Percentiles rank a stretch among this genome's conserved stretches.
Conservation (phyloP, 495 filamentous ascomycete genomes). For the Pyronema domesticum region DNA sequence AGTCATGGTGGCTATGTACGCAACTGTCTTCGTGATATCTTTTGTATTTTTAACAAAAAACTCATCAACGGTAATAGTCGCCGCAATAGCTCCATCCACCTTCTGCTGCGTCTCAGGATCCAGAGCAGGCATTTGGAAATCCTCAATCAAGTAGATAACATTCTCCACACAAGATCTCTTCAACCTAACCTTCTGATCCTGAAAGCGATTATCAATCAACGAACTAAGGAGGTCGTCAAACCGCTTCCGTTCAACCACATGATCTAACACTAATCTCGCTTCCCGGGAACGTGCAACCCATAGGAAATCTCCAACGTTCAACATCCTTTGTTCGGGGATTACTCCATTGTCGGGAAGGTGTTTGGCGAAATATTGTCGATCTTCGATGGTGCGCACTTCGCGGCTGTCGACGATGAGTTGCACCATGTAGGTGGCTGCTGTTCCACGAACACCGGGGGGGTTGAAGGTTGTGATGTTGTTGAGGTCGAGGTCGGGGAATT, state of each 20-base stretch:
- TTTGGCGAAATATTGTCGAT: constrained; percentile 61
- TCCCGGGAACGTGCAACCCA: constrained; percentile 60
- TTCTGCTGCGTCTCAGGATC: constrained; percentile 31
- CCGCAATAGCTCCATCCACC: constrained; percentile 56
- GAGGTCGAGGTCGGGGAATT: background rate
- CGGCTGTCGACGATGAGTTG: constrained; percentile 59
- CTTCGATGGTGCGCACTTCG: constrained; percentile 57
- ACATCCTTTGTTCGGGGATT: constrained; percentile 42
- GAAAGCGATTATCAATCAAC: constrained; percentile 69
- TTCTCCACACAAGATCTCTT: constrained; percentile 52
- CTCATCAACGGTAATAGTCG: constrained; percentile 63
- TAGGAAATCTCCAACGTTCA: constrained; percentile 59
- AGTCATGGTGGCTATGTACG: constrained; percentile 62
- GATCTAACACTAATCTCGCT: constrained; percentile 65
- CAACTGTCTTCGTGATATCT: constrained; percentile 63
- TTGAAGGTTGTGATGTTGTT: background rate
- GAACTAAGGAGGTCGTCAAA: constrained; percentile 63
- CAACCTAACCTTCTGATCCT: constrained; percentile 72
- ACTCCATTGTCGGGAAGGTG: constrained; percentile 52
- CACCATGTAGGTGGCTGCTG: constrained; percentile 48
- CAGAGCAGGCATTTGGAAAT: constrained; percentile 29
- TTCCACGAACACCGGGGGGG: constrained; percentile 5
- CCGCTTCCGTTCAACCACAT: constrained; percentile 67
- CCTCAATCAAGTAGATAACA: constrained; percentile 67
- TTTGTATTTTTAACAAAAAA: constrained; percentile 66